Evolutionary conservation across 768 basidiomycete genomes (phyloP), one percentile per base, ranked within the genome.

Genomic region (Termitomyces heimii): DNA sequence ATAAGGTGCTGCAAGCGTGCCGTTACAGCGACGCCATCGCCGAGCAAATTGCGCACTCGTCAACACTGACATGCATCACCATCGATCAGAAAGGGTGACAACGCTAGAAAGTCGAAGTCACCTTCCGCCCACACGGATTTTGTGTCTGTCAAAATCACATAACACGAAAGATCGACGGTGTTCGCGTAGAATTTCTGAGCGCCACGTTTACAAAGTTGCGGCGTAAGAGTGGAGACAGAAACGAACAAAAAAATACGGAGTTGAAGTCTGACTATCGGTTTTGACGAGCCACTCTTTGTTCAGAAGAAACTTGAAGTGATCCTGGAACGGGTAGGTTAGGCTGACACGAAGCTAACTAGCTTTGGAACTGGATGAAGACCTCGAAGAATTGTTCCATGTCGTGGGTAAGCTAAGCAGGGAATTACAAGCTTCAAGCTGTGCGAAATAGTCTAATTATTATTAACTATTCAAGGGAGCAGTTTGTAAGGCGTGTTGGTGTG

Each of bases 61-160:
- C 39, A 89, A 64, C 2, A 77, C 87, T 88, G 59, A 43, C 37
- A 29, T 50, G 46, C 26, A 54, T 12, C 42, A 34, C 43, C 13
- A 48, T 56, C 28, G 56, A 44, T 62, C 53, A 62, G 55, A 62
- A 56, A 55, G 50, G 49, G 31, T 57, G 53, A 46, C 51, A 61
- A 58, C 12, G 43, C 44, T 26, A 26, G 42, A 51, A 45, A n/a
- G 46, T n/a, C 47, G 43, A 52, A n/a, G 37, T 52, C 61, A 88
- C 89, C 85, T 83, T 92, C 90, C 14, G 74, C 77, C 88, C 88
- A 92, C 10, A 85, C 84, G 24, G 72, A 76, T 67, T 82, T 88
- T 13, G 87, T 91, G 69, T 92, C 89, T 12, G 90, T 89, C 52
- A 89, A 66, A 63, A 92, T 65, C 47, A 90, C 66, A 58, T 71